Evolutionary conservation across 164 flowering plant species (phyloP), one percentile per base, ranked within the genome.

Genomic region (Litsea cubeba): DNA sequence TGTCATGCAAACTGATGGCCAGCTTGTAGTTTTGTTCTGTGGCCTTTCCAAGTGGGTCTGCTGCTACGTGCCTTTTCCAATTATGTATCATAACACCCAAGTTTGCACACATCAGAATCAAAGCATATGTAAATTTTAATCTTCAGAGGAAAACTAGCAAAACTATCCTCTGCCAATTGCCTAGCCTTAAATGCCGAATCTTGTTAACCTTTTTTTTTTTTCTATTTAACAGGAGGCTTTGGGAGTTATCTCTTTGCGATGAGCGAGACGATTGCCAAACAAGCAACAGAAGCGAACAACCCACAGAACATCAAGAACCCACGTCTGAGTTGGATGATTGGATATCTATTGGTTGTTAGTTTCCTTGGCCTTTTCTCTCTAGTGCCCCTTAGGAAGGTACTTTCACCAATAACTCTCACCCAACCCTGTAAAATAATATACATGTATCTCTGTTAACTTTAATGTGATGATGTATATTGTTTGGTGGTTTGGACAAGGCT

Each of bases 301-400:
- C 77, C 75, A 14, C 74, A 68, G 49, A 80, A 83, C 69, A 74
- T 77, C 23, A 88, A 85, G 80, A 77, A 83, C 62, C 89, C 86
- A 1, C 8, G 58, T 1, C 57, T 88, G n/a, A 77, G 81, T 12
- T 83, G 89, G 91, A 86, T 88, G 82, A 82, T 85, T 62, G 84
- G 88, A 11, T 88, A 86, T 73, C 86, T 86, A 57, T 80, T 86
- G 60, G 78, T 84, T 23, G 86, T 82, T 65, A 85, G 87, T 73
- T 86, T 86, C 71, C 79, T 88, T 62, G 91, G 89, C 15, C 85
- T 86, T 72, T 85, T 85, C 75, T 81, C 88, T 5, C 80, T 88
- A 54, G 84, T 86, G 22, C 91, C 89, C 18, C 87, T 87, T 24
- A 79, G 90, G 28, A 84, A 84, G 88, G 87, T 82, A 81, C 3